Percentiles rank a stretch among this genome's conserved stretches.
Evolutionary conservation across 2,329 filamentous ascomycete genomes (phyloP).

Genomic region (Monosporascus sp.): DNA sequence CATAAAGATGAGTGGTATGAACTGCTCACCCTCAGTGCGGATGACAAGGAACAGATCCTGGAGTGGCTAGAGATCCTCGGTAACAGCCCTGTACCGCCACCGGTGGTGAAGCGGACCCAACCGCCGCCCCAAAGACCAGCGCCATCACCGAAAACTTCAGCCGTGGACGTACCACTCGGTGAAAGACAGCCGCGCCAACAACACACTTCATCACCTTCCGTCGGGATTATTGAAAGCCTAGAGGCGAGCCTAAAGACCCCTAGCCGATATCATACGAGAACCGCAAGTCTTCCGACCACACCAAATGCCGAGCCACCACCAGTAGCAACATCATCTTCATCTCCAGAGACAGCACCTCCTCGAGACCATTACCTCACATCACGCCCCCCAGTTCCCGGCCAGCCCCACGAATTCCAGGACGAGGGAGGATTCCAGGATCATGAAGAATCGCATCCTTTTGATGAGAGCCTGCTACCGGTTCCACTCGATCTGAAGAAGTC

Average conservation of each 20-base stretch:
- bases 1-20: conserved; percentile 74
- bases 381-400: conserved; percentile 10
- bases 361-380: conserved; percentile 24
- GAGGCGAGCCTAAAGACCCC: conserved; percentile 29
- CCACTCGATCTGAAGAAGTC: conserved; percentile 28
- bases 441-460: conserved; percentile 19
- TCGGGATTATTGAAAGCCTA: conserved; percentile 11
- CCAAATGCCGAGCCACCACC: conserved; percentile 16
- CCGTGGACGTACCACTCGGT: conserved; percentile 33
- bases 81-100: conserved; percentile 43
- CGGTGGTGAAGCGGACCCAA: conserved; percentile 28
- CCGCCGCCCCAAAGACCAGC: conserved; percentile 17
- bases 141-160: conserved; percentile 16
- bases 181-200: conserved; percentile 26
- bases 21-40: conserved; percentile 68
- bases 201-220: conserved; percentile 11
- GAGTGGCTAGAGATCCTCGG: conserved; percentile 86
- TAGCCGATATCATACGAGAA: conserved; percentile 27
- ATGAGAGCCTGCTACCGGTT: conserved; percentile 34
- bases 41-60: conserved; percentile 68
- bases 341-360: conserved; percentile 34
- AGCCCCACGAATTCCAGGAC: conserved; percentile 1
- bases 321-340: conserved; percentile 13
- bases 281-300: conserved; percentile 23
- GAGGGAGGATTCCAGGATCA: conserved; percentile 6